Evolutionary conservation across 306 rosid genomes (phyloP).

Genomic region (Dalbergia cultrata): DNA sequence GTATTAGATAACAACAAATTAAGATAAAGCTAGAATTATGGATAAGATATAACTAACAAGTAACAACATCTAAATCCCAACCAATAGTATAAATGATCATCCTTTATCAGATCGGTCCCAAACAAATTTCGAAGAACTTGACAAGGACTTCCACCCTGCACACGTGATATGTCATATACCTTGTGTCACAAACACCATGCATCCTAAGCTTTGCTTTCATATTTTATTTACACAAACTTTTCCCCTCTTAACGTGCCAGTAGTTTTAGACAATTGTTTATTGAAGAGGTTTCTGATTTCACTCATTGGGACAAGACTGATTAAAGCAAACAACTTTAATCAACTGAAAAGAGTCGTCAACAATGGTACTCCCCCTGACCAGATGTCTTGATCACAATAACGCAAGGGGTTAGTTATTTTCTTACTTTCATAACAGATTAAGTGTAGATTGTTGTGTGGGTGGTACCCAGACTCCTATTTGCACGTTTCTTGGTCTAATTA

Average conservation of each 20-base stretch:
- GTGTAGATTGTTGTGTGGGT: background rate
- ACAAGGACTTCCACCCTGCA: slow-evolving; percentile 37
- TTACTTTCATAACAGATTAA: background rate
- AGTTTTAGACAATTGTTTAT: background rate
- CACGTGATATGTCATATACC: background rate
- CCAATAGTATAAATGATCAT: too few species aligned
- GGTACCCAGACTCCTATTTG: slow-evolving; percentile 1
- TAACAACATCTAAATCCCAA: too few species aligned
- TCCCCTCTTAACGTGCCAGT: background rate
- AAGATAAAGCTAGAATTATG: too few species aligned
- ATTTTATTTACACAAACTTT: slow-evolving; percentile 4
- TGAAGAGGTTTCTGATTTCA: background rate
- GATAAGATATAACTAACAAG: too few species aligned
- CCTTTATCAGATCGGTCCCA: background rate
- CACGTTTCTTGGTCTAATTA: background rate
- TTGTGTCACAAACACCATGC: slow-evolving; percentile 17
- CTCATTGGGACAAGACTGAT: background rate
- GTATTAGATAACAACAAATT: too few species aligned
- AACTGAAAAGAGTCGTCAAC: slow-evolving; percentile 11
- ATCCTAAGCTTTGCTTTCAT: slow-evolving; percentile 17
- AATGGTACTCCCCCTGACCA: slow-evolving; percentile 15
- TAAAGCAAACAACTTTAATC: slow-evolving; percentile 26
- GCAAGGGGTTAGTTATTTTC: too few species aligned
- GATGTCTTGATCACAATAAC: background rate
- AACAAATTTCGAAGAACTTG: slow-evolving; percentile 12